These are phyloP conservation scores for Aspergillus latus DNA, from an alignment of 2,329 filamentous ascomycete genomes.

Conservation along the genomic window DNA sequence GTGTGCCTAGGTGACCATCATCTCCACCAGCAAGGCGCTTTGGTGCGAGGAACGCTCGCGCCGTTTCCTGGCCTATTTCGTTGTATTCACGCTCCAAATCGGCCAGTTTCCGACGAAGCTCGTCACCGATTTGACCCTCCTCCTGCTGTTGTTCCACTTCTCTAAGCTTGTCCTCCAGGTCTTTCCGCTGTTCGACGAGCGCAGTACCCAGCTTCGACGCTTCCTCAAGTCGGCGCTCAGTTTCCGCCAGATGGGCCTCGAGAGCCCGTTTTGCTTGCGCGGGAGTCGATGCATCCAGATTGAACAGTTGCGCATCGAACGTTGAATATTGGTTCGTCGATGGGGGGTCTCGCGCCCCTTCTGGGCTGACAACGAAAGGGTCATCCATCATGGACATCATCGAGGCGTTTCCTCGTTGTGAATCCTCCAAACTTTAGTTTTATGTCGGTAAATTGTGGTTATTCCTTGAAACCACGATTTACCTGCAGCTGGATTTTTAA, in stretches of 20 bases:
- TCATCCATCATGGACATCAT: conserved; percentile 47
- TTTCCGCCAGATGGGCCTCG: conserved; percentile 88
- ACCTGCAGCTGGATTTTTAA: conserved; percentile 23
- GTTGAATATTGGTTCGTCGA: conserved; percentile 70
- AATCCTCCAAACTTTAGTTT: conserved; percentile 13
- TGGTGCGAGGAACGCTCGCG: conserved; percentile 81
- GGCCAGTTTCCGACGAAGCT: conserved; percentile 76
- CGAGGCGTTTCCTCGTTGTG: conserved; percentile 20
- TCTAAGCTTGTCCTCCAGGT: conserved; percentile 75
- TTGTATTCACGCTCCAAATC: conserved; percentile 95
- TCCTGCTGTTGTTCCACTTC: conserved; percentile 78
- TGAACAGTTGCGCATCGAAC: conserved; percentile 79
- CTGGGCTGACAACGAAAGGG: conserved; percentile 57
- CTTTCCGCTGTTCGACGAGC: conserved; percentile 80
- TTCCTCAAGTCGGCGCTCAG: conserved; percentile 85
- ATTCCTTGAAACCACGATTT: conserved; percentile 22
- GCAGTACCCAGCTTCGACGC: conserved; percentile 85
- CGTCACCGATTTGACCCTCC: conserved; percentile 76
- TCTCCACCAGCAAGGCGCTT: conserved; percentile 75
- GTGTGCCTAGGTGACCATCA: conserved; percentile 46
- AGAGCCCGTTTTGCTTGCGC: conserved; percentile 84
- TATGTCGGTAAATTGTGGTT: conserved; percentile 15
- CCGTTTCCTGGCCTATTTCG: conserved; percentile 85
- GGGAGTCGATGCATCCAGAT: conserved; percentile 77
- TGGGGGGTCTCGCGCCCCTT: conserved; percentile 43